Conservation (phyloP, 352 stramenopile genomes). For the Phytophthora sp. region DNA sequence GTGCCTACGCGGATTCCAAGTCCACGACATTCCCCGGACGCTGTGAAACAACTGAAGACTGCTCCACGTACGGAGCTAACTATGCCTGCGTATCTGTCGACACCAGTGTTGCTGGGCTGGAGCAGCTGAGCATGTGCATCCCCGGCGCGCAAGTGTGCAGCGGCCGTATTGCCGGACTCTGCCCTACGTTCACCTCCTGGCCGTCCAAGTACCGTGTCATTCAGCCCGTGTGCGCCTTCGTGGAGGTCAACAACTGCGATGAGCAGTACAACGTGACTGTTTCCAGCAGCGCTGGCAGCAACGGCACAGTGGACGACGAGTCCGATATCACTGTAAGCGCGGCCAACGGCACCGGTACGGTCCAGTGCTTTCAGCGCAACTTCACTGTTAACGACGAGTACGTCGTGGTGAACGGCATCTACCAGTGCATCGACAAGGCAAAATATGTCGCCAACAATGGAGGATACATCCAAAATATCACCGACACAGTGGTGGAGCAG, state of each 20-base stretch:
- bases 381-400: constrained; percentile 56
- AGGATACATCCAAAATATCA: constrained; percentile 71
- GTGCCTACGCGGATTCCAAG: constrained; percentile 22
- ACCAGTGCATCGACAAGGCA: constrained; percentile 73
- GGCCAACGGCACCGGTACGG: constrained; percentile 38
- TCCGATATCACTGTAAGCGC: constrained; percentile 19
- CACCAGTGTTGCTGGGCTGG: constrained; percentile 55
- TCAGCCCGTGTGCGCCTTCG: constrained; percentile 75
- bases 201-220: constrained; percentile 71
- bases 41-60: constrained; percentile 60
- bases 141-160: constrained; percentile 58
- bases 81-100: constrained; percentile 79
- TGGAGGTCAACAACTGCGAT: constrained; percentile 66
- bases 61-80: constrained; percentile 53
- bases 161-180: constrained; percentile 62
- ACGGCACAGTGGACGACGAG: constrained; percentile 25
- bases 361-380: constrained; percentile 75
- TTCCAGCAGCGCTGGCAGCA: constrained; percentile 27
- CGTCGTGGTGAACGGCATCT: constrained; percentile 71
- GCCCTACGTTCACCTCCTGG: constrained; percentile 80
- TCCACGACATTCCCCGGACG: constrained; percentile 60
- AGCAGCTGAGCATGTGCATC: constrained; percentile 78
- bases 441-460: constrained; percentile 68
- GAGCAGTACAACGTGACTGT: constrained; percentile 52
- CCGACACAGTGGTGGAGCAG: constrained; percentile 47